Percentiles rank a stretch among this genome's conserved stretches.
phyloP scores from a whole-genome alignment of 225 moss, liverwort and hornwort species.

The Takakia lepidozioides region DNA sequence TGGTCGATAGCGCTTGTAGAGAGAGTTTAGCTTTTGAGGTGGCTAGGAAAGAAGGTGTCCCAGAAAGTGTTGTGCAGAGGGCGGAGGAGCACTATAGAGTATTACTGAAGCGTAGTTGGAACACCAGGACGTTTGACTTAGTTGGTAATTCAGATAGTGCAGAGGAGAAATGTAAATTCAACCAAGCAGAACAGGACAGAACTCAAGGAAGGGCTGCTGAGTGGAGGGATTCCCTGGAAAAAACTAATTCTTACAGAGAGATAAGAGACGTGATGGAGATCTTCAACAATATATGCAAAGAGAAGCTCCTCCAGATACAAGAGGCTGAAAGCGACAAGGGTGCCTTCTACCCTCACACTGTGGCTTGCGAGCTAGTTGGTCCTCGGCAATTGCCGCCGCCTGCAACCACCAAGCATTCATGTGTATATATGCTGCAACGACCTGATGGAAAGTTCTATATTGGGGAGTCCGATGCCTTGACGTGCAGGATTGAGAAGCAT shows the following conservation, averaged over 20 bases:
- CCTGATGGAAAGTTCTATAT: conserved; percentile 83
- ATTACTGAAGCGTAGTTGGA: too few relatives aligned
- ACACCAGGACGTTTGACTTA: too few relatives aligned
- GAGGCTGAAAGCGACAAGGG: too few relatives aligned
- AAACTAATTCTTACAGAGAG: too few relatives aligned
- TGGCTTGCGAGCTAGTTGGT: conserved; percentile 40
- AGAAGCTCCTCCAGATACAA: conserved; percentile 41
- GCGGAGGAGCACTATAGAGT: conserved; percentile 77
- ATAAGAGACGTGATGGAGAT: conserved; percentile 17
- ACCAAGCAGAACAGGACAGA: too few relatives aligned
- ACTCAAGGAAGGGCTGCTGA: too few relatives aligned
- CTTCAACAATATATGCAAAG: conserved; percentile 29
- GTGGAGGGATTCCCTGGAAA: too few relatives aligned
- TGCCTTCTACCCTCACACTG: conserved; percentile 3
- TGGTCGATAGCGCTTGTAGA: conserved; percentile 83
- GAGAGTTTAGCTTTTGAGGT: conserved; percentile 97
- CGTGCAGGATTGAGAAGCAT: conserved; percentile 58
- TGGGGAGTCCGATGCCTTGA: conserved; percentile 74
- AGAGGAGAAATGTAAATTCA: too few relatives aligned
- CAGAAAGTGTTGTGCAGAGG: conserved; percentile 56
- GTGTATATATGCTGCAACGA: conserved; percentile 75
- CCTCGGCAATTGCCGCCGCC: conserved; percentile 83
- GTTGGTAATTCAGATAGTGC: too few relatives aligned
- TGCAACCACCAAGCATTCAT: conserved; percentile 65
- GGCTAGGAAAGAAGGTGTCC: conserved; percentile 90